Conservation (phyloP, 345 rosid genomes). For the Cardamine resedifolia region DNA sequence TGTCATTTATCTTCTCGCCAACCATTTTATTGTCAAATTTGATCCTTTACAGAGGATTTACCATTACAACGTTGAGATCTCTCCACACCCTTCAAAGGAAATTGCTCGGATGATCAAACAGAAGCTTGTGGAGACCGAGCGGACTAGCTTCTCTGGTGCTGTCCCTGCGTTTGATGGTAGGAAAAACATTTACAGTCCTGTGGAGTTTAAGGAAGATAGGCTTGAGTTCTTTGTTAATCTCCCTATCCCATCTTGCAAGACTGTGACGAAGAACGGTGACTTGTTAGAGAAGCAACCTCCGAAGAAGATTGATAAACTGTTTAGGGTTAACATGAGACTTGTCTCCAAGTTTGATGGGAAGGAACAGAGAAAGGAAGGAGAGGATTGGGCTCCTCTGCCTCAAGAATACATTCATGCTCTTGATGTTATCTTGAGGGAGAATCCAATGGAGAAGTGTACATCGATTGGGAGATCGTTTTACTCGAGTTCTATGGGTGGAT, state of each 20-base stretch:
- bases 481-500: constrained; percentile 76
- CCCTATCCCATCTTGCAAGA: constrained; percentile 62
- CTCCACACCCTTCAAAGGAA: constrained; percentile 80
- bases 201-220: constrained; percentile 82
- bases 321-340: constrained; percentile 67
- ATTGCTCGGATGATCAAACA: constrained; percentile 81
- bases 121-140: constrained; percentile 64
- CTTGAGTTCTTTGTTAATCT: constrained; percentile 83
- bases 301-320: constrained; percentile 52
- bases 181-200: constrained; percentile 73
- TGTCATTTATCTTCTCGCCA: constrained; percentile 77
- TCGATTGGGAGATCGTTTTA: constrained; percentile 76
- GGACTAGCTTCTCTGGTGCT: constrained; percentile 55
- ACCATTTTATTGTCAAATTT: constrained; percentile 84
- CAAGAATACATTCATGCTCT: constrained; percentile 91
- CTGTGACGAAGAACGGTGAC: constrained; percentile 35
- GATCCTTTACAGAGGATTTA: constrained; percentile 66
- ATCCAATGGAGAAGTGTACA: constrained; percentile 74
- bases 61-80: constrained; percentile 89
- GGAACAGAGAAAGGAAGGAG: constrained; percentile 62
- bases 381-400: constrained; percentile 79
- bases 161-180: constrained; percentile 86
- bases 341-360: constrained; percentile 86
- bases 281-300: constrained; percentile 55
- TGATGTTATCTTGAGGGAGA: constrained; percentile 88